Percentiles rank a stretch among this genome's conserved stretches.
These are phyloP conservation scores for Salvia rosmarinus DNA, from an alignment of 257 asterid genomes.

Conservation along the genomic window DNA sequence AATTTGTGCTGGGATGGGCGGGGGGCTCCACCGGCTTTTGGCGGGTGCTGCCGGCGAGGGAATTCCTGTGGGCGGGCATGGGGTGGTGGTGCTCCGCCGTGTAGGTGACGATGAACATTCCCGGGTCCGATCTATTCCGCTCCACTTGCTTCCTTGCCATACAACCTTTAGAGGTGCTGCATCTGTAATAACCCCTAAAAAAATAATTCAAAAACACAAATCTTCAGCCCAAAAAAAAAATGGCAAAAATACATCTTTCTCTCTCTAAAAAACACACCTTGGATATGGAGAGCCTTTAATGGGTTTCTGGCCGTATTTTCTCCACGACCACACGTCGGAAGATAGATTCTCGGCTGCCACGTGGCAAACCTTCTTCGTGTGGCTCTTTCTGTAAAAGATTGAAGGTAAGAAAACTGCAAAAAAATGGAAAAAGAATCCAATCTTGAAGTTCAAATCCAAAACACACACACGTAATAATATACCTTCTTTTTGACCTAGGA, in stretches of 20 bases:
- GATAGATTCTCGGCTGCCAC: conserved; percentile 79
- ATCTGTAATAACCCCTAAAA: conserved; percentile 87
- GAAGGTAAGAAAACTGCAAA: conserved; percentile 16
- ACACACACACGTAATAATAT: background rate
- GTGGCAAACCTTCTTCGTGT: conserved; percentile 73
- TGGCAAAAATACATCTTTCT: background rate
- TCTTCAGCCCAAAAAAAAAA: conserved; percentile 14
- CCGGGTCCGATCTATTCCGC: conserved; percentile 93
- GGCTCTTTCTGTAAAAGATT: conserved; percentile 59
- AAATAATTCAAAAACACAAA: background rate
- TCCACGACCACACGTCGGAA: conserved; percentile 95
- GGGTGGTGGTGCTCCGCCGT: conserved; percentile 95
- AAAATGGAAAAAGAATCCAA: background rate
- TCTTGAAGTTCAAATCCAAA: background rate
- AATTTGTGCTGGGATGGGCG: conserved; percentile 29
- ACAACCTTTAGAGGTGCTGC: conserved; percentile 94
- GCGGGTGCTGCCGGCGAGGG: conserved; percentile 88
- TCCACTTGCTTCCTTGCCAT: conserved; percentile 97
- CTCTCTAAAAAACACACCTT: conserved; percentile 43
- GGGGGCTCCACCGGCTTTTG: conserved; percentile 51
- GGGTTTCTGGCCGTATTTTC: conserved; percentile 97
- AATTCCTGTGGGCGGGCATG: conserved; percentile 87
- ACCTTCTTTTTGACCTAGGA: conserved; percentile 86
- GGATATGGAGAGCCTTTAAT: conserved; percentile 98
- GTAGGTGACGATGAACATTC: conserved; percentile 82